A percentile compares a stretch with the other conserved stretches of the same genome.
phyloP scores from a whole-genome alignment of 768 basidiomycete species.

The Russula sp. region DNA sequence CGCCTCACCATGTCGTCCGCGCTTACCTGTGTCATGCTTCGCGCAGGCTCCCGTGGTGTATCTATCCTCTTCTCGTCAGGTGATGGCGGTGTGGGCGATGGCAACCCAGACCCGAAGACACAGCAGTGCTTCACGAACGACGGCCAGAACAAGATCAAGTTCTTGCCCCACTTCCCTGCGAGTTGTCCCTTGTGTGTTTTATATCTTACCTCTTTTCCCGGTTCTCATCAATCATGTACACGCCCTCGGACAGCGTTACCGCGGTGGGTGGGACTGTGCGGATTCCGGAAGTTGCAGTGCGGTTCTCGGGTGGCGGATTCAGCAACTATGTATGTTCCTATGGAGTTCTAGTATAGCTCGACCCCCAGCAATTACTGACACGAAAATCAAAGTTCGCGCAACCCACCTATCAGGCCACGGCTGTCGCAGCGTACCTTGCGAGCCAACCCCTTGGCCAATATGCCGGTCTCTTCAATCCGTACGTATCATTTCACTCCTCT shows the following conservation, averaged over 20 bases:
- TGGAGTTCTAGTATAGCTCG: background rate
- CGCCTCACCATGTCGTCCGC: background rate
- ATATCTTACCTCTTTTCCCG: background rate
- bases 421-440: constrained; percentile 39
- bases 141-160: constrained; percentile 46
- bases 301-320: constrained; percentile 71
- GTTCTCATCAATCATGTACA: background rate
- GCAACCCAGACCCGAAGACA: constrained; percentile 44
- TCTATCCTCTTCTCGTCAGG: constrained; percentile 62
- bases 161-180: constrained; percentile 54
- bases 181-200: constrained; percentile 37
- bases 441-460: constrained; percentile 42
- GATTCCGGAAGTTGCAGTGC: constrained; percentile 54
- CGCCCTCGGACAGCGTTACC: constrained; percentile 47
- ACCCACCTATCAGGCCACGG: constrained; percentile 46
- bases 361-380: background rate
- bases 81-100: constrained; percentile 65
- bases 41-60: constrained; percentile 55
- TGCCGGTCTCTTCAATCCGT: constrained; percentile 52
- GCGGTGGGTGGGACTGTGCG: constrained; percentile 59
- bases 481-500: constrained; percentile 33
- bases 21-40: background rate
- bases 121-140: constrained; percentile 55
- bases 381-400: constrained; percentile 42
- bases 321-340: constrained; percentile 51